Conservation (phyloP, 495 filamentous ascomycete genomes). For the Penicillium bialowiezense region DNA sequence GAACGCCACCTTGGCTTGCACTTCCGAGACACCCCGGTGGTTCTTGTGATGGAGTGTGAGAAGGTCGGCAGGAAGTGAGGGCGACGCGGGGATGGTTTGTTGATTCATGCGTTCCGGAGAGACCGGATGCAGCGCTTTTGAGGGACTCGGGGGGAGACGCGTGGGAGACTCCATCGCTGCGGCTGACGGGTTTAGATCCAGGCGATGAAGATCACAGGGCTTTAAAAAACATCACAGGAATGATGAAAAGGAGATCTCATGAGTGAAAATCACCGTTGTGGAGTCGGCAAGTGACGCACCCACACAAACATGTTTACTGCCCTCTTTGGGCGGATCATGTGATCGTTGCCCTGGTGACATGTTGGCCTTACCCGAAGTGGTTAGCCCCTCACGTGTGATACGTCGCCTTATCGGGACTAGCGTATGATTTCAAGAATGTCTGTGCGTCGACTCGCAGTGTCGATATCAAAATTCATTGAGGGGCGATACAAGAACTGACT, state of each 20-base stretch:
- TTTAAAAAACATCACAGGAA: conserved; percentile 24
- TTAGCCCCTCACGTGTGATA: conserved; percentile 14
- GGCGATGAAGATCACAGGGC: conserved; percentile 11
- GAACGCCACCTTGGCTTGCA: conserved; percentile 81
- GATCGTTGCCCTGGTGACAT: conserved; percentile 39
- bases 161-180: conserved; percentile 43
- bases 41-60: conserved; percentile 36
- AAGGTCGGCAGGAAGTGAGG: conserved; percentile 49
- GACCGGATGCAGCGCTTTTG: conserved; percentile 65
- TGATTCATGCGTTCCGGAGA: conserved; percentile 82
- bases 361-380: conserved; percentile 4
- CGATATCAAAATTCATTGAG: conserved; percentile 6
- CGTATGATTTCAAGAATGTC: conserved; percentile 8
- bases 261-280: conserved; percentile 21
- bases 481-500: not conserved
- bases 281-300: conserved; percentile 33
- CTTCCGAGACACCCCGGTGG: conserved; percentile 59
- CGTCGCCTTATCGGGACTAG: conserved; percentile 15
- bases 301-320: conserved; percentile 36
- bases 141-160: conserved; percentile 44
- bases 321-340: conserved; percentile 29
- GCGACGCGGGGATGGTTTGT: conserved; percentile 55
- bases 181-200: conserved; percentile 11
- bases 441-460: conserved; percentile 13
- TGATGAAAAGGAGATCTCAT: conserved; percentile 7